These are phyloP conservation scores for Lumnitzera racemosa DNA, from an alignment of 345 rosid genomes.

Conservation along the genomic window DNA sequence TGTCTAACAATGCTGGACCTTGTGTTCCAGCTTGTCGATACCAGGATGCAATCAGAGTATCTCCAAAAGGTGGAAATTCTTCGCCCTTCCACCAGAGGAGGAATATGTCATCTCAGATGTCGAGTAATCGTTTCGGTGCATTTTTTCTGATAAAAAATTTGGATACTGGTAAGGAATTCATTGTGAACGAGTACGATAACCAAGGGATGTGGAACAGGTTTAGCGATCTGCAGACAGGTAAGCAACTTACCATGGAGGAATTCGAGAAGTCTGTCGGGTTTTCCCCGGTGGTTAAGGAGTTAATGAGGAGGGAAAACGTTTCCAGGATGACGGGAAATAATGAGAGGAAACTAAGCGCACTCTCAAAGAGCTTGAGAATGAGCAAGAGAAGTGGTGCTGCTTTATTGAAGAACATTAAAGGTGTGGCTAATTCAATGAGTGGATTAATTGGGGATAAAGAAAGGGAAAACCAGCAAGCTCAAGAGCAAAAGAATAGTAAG, in stretches of 20 bases:
- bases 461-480: slow-evolving; percentile 18
- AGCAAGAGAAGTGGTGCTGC: slow-evolving; percentile 86
- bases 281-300: slow-evolving; percentile 80
- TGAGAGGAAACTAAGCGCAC: slow-evolving; percentile 26
- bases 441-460: slow-evolving; percentile 44
- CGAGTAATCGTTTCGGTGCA: slow-evolving; percentile 39
- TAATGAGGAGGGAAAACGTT: slow-evolving; percentile 59
- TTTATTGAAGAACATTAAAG: slow-evolving; percentile 72
- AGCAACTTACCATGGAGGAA: slow-evolving; percentile 84
- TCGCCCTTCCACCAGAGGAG: slow-evolving; percentile 8
- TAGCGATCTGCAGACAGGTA: slow-evolving; percentile 92
- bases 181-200: slow-evolving; percentile 68
- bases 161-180: slow-evolving; percentile 77
- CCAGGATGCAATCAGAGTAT: slow-evolving; percentile 31
- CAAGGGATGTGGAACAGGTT: slow-evolving; percentile 85
- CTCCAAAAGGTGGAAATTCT: slow-evolving; percentile 14
- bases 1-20: slow-evolving; percentile 38
- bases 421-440: slow-evolving; percentile 64
- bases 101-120: slow-evolving; percentile 21
- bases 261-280: slow-evolving; percentile 76
- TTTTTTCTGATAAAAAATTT: slow-evolving; percentile 82
- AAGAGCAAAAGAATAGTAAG: slow-evolving; percentile 25
- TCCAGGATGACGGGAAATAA: slow-evolving; percentile 26
- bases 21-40: slow-evolving; percentile 26
- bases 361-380: slow-evolving; percentile 65